These are phyloP conservation scores for Meyerozyma smithsonii DNA, from an alignment of 1,139 yeast genomes.

Conservation along the genomic window DNA sequence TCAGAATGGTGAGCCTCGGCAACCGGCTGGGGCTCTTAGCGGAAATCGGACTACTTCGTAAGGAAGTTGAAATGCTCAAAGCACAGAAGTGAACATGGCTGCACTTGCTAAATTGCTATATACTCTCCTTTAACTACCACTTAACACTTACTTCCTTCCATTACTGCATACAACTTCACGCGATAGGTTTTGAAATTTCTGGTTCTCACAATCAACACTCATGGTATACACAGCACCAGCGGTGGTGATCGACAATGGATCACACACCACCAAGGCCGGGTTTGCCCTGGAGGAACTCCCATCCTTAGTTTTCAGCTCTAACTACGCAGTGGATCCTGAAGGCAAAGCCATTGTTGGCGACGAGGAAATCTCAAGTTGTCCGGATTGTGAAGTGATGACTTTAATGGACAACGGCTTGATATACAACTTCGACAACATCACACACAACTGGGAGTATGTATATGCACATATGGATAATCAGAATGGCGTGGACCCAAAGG, in stretches of 20 bases:
- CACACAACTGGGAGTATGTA: slow-evolving; percentile 56
- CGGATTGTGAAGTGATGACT: slow-evolving; percentile 53
- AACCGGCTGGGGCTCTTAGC: slow-evolving; percentile 66
- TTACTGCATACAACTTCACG: not conserved
- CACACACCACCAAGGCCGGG: slow-evolving; percentile 65
- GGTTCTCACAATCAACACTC: not conserved
- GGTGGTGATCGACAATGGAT: slow-evolving; percentile 67
- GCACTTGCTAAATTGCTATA: not conserved
- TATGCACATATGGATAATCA: slow-evolving; percentile 45
- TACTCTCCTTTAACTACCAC: not conserved
- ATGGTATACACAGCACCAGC: slow-evolving; percentile 46
- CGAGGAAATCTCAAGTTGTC: slow-evolving; percentile 38
- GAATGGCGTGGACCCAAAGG: slow-evolving; percentile 41
- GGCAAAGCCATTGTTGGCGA: slow-evolving; percentile 45
- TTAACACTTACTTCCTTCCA: no score
- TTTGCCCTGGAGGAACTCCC: slow-evolving; percentile 66
- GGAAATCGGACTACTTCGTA: slow-evolving; percentile 58
- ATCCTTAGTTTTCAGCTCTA: slow-evolving; percentile 50
- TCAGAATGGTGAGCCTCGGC: slow-evolving; percentile 68
- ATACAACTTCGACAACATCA: slow-evolving; percentile 61
- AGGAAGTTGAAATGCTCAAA: slow-evolving; percentile 17
- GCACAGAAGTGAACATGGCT: not conserved
- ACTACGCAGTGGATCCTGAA: slow-evolving; percentile 39
- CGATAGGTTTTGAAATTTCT: not conserved
- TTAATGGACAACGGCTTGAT: slow-evolving; percentile 60